phyloP scores from a whole-genome alignment of 768 basidiomycete genomes.

The Pleurotus tuoliensis region DNA sequence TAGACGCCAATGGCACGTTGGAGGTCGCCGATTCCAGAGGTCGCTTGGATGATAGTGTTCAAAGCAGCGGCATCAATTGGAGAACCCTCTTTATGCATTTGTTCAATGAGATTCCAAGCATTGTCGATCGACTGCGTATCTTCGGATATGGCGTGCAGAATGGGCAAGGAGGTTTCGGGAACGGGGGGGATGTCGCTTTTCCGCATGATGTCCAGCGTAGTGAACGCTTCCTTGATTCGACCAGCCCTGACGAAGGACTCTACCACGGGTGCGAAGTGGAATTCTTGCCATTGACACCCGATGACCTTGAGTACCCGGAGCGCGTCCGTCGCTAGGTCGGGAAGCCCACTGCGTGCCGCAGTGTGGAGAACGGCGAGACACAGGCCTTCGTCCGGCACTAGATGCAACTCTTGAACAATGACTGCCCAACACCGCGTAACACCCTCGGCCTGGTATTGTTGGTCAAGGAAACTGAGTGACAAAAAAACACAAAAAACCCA shows the following conservation, averaged over 20 bases:
- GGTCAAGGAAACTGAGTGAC: background rate
- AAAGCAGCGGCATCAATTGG: constrained; percentile 55
- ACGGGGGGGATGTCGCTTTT: constrained; percentile 43
- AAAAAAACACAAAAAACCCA: constrained; percentile 34
- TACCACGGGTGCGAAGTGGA: constrained; percentile 75
- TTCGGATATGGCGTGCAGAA: constrained; percentile 43
- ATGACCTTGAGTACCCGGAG: constrained; percentile 50
- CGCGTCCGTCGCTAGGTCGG: constrained; percentile 64
- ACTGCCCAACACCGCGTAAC: constrained; percentile 60
- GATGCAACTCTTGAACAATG: constrained; percentile 43
- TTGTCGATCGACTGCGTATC: constrained; percentile 55
- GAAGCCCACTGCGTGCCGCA: constrained; percentile 68
- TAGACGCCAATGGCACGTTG: constrained; percentile 79
- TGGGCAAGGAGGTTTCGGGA: constrained; percentile 47
- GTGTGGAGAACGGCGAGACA: constrained; percentile 67
- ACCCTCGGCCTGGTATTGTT: constrained; percentile 54
- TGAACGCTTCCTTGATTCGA: constrained; percentile 60
- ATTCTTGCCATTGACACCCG: constrained; percentile 51
- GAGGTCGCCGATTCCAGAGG: constrained; percentile 57
- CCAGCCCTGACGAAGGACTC: constrained; percentile 64
- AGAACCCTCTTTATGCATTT: constrained; percentile 49
- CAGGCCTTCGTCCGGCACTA: constrained; percentile 72
- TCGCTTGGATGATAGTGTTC: constrained; percentile 65
- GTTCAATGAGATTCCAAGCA: constrained; percentile 61
- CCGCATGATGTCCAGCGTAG: constrained; percentile 58